phyloP scores from a whole-genome alignment of 371 early-diverging fungal species.

The Mucor saturninus region DNA sequence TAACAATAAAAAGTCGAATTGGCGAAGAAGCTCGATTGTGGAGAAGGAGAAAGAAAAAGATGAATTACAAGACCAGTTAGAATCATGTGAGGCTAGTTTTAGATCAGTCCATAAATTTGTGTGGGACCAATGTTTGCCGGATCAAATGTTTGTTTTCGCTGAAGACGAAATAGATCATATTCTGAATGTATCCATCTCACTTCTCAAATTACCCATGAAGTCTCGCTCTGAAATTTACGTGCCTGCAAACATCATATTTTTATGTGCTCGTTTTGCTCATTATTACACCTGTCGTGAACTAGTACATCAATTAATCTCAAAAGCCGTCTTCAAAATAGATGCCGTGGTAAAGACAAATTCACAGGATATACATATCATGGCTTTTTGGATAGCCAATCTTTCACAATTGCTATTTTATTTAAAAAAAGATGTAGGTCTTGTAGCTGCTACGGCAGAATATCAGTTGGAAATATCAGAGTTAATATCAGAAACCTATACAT shows the following conservation, averaged over 20 bases:
- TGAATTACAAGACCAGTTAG: background rate
- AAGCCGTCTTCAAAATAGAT: conserved; percentile 64
- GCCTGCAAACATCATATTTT: conserved; percentile 85
- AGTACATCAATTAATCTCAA: conserved; percentile 67
- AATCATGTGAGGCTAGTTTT: conserved; percentile 32
- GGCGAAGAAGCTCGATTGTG: conserved; percentile 11
- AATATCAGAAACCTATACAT: conserved; percentile 72
- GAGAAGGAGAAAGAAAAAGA: conserved; percentile 6
- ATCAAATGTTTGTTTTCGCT: conserved; percentile 93
- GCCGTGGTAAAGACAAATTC: conserved; percentile 47
- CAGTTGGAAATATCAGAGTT: conserved; percentile 76
- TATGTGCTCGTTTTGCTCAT: conserved; percentile 87
- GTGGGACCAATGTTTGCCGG: conserved; percentile 79
- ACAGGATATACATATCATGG: conserved; percentile 50
- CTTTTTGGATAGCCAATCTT: conserved; percentile 88
- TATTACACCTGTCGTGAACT: conserved; percentile 74
- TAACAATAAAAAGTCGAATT: too few species aligned
- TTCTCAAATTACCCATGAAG: conserved; percentile 60
- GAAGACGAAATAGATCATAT: conserved; percentile 69
- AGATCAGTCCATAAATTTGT: conserved; percentile 63
- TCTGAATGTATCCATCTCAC: conserved; percentile 68
- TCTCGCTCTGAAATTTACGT: conserved; percentile 68
- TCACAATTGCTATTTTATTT: conserved; percentile 81
- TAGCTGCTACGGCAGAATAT: conserved; percentile 63
- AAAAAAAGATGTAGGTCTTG: conserved; percentile 79